Evolutionary conservation across 495 filamentous ascomycete species (phyloP).

Genomic region (Corynascus novoguineensis): DNA sequence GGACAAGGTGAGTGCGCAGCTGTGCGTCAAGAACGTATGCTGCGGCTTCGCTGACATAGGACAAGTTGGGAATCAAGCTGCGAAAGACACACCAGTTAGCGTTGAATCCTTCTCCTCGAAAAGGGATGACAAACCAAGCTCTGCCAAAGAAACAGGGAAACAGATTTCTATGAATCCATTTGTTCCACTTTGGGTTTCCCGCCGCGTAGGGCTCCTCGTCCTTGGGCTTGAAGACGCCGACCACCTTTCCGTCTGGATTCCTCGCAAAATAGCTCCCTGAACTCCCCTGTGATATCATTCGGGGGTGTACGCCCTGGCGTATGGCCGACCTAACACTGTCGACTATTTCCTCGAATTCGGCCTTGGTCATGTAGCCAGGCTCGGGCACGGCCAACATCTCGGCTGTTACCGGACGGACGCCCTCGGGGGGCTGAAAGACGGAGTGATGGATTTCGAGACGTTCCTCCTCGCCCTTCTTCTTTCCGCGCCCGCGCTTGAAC

Average conservation of each 20-base stretch:
- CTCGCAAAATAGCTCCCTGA: constrained; percentile 97
- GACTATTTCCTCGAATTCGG: constrained; percentile 82
- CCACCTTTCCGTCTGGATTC: constrained; percentile 83
- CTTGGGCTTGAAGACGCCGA: constrained; percentile 98
- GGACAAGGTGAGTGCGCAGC: constrained; percentile 84
- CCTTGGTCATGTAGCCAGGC: constrained; percentile 57
- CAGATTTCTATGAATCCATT: constrained; percentile 89
- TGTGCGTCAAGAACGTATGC: constrained; percentile 91
- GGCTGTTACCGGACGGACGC: constrained; percentile 68
- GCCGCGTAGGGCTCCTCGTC: constrained; percentile 97
- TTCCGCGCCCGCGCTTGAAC: constrained; percentile 81
- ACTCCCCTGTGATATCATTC: constrained; percentile 93
- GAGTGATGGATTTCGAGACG: constrained; percentile 94
- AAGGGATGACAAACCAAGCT: constrained; percentile 58
- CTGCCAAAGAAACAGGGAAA: constrained; percentile 97
- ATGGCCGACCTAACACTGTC: constrained; percentile 87
- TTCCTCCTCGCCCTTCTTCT: constrained; percentile 67
- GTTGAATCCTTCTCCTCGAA: constrained; percentile 4
- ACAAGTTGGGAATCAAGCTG: constrained; percentile 93
- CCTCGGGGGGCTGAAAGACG: constrained; percentile 88
- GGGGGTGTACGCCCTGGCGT: constrained; percentile 84
- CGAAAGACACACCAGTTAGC: constrained; percentile 15
- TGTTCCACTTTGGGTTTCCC: constrained; percentile 91
- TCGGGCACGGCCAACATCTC: constrained; percentile 59
- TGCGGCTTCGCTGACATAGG: constrained; percentile 96